These are phyloP conservation scores for Fusarium sp. DNA, from an alignment of 2,329 filamentous ascomycete genomes.

Conservation along the genomic window DNA sequence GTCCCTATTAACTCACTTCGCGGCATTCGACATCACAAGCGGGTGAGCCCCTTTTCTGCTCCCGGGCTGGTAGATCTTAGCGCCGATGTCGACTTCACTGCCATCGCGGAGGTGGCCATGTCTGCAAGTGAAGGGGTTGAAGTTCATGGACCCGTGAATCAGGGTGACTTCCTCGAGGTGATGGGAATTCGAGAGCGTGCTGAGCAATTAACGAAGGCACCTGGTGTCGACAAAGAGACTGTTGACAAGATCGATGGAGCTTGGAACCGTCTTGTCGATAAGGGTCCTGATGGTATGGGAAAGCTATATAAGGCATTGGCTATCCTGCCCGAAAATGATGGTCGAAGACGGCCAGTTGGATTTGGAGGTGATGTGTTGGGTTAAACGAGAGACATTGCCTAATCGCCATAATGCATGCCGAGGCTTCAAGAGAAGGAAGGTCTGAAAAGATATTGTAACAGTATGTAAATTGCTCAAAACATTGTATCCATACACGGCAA, in stretches of 20 bases:
- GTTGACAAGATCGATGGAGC: constrained; percentile 75
- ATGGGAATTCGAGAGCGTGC: constrained; percentile 89
- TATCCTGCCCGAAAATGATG: constrained; percentile 84
- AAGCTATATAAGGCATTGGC: constrained; percentile 94
- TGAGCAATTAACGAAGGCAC: constrained; percentile 69
- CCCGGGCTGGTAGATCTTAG: constrained; percentile 90
- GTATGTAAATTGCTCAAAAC: constrained; percentile 24
- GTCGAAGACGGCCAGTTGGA: constrained; percentile 82
- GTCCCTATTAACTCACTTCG: constrained; percentile 91
- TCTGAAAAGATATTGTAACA: constrained; percentile 16
- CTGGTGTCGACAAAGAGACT: constrained; percentile 58
- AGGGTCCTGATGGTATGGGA: constrained; percentile 88
- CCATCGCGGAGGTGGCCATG: constrained; percentile 84
- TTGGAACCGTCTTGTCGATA: constrained; percentile 87
- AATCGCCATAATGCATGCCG: not conserved
- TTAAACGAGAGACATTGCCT: not conserved
- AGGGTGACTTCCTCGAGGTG: constrained; percentile 80
- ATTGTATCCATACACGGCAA: constrained; percentile 16
- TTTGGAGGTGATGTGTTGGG: constrained; percentile 80
- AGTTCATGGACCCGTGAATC: constrained; percentile 91
- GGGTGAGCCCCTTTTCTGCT: constrained; percentile 81
- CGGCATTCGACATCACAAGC: constrained; percentile 82
- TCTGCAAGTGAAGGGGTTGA: constrained; percentile 83
- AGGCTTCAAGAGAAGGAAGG: not conserved
- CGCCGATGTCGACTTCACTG: constrained; percentile 93